Evolutionary conservation across 1,284 basidiomycete genomes (phyloP), one percentile per base, ranked within the genome.

Genomic region (Malassezia cuniculi): DNA sequence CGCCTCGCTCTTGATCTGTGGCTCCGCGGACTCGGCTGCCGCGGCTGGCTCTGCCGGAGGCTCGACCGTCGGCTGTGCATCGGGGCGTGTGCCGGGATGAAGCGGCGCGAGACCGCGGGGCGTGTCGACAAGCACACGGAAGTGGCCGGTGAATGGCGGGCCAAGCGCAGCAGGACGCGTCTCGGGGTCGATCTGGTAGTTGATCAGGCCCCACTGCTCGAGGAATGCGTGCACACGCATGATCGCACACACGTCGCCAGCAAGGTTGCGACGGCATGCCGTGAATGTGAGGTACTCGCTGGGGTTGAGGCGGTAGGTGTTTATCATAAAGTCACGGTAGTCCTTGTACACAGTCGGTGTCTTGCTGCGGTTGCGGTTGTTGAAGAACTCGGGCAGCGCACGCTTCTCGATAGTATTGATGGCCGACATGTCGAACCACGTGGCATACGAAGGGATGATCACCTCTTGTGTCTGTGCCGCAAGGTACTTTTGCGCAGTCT

Each of bases 111-210:
- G 75, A 12, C 90, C 93, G 36, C 87, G 81, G 11, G 93, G 93
- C 0, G 90, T 90, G 68, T 99, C 93, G 54, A 97, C 79, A 32
- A 93, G 80, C 55, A 97, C 85, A 46, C 90, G 81, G 77, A 93
- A 97, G 69, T 97, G 90, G 22, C 93, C 90, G 0, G 90, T 97
- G 69, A 95, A 97, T 17, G 93, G 93, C 19, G 90, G 93, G 6
- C 84, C 87, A 9, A 97, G 76, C 0, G 89, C 78, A 1, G 90
- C 84, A 5, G 90, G 93, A 40, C 89, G 77, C 45, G 86, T 82
- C 62, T 95, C 90, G 24, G 89, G 87, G 72, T 99, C 90, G 59
- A 97, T 85, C 87, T 97, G 90, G 66, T 99, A 99, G 73, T 99
- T 99, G 68, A 99, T 82, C 45, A 99, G 74, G 0, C 93, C 90